phyloP scores from a whole-genome alignment of 179 eudicot genomes.

The Silene coronaria region DNA sequence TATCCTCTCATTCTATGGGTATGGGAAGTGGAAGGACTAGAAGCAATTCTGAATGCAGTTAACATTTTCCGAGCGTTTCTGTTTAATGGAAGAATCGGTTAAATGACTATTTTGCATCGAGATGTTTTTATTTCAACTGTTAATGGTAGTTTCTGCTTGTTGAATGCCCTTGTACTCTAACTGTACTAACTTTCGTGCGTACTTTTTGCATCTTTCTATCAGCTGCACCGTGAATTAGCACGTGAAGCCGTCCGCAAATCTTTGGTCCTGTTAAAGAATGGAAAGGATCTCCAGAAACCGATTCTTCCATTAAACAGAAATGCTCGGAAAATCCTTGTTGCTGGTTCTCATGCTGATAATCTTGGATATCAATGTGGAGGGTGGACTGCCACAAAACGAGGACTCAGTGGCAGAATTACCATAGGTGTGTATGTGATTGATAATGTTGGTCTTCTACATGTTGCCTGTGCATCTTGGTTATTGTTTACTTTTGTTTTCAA shows the following conservation, averaged over 20 bases:
- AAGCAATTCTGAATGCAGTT: neutral
- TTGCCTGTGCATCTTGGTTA: too few relatives aligned
- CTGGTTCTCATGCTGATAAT: conserved; percentile 45
- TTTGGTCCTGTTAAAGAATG: conserved; percentile 64
- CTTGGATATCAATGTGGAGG: conserved; percentile 45
- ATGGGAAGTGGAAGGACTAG: too few relatives aligned
- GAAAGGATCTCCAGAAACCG: conserved; percentile 45
- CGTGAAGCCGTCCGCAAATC: conserved; percentile 86
- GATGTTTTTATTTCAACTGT: too few relatives aligned
- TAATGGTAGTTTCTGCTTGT: too few relatives aligned
- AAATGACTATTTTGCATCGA: too few relatives aligned
- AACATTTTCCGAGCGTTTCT: conserved; percentile 33
- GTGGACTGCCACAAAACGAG: conserved; percentile 41
- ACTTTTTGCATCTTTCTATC: conserved; percentile 19
- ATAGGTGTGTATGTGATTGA: conserved; percentile 40
- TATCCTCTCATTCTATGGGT: neutral
- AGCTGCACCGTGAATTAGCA: conserved; percentile 72
- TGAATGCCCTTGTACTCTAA: neutral
- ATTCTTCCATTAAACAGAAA: conserved; percentile 55
- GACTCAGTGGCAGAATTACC: conserved; percentile 65
- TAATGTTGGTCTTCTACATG: neutral
- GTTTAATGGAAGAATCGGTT: conserved; percentile 58
- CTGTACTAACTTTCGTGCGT: neutral
- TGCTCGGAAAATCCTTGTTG: conserved; percentile 50
- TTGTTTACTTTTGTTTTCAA: neutral